Evolutionary conservation across 345 rosid genomes (phyloP).

Genomic region (Eucalyptus erythrocorys): DNA sequence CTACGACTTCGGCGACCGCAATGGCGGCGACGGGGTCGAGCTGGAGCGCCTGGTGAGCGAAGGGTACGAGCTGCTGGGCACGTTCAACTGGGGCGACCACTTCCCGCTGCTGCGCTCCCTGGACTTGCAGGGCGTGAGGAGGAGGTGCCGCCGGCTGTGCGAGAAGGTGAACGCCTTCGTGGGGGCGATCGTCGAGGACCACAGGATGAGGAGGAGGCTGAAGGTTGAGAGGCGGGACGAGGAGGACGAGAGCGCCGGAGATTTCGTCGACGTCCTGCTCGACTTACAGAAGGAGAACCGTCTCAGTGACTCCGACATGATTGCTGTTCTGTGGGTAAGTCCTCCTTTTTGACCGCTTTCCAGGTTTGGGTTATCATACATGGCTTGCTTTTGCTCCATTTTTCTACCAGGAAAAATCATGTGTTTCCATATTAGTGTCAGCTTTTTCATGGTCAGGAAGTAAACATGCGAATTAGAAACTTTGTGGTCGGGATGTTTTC

Average conservation of each 20-base stretch:
- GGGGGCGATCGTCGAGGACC: slow-evolving; percentile 45
- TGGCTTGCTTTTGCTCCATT: neutral
- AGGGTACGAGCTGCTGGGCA: slow-evolving; percentile 65
- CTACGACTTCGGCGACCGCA: slow-evolving; percentile 21
- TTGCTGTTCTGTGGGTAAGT: slow-evolving; percentile 80
- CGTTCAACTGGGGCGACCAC: slow-evolving; percentile 83
- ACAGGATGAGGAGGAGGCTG: slow-evolving; percentile 15
- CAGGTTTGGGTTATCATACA: neutral
- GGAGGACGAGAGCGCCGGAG: slow-evolving; percentile 7
- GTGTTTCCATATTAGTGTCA: neutral
- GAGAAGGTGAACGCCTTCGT: slow-evolving; percentile 50
- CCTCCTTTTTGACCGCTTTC: neutral
- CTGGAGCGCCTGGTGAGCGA: slow-evolving; percentile 62
- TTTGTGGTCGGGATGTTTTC: neutral
- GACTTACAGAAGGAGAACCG: slow-evolving; percentile 41
- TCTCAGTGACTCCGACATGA: slow-evolving; percentile 56
- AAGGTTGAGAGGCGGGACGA: neutral
- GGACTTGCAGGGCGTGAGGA: slow-evolving; percentile 74
- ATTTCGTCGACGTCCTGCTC: slow-evolving; percentile 79
- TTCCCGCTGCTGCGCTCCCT: slow-evolving; percentile 54
- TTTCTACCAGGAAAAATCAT: neutral
- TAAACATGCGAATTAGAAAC: neutral
- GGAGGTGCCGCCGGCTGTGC: slow-evolving; percentile 42
- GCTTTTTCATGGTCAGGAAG: neutral
- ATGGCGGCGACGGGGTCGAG: slow-evolving; percentile 1